Percentiles rank a stretch among this genome's conserved stretches.
phyloP scores from a whole-genome alignment of 2,329 filamentous ascomycete genomes.

The Cladobotryum protrusum region DNA sequence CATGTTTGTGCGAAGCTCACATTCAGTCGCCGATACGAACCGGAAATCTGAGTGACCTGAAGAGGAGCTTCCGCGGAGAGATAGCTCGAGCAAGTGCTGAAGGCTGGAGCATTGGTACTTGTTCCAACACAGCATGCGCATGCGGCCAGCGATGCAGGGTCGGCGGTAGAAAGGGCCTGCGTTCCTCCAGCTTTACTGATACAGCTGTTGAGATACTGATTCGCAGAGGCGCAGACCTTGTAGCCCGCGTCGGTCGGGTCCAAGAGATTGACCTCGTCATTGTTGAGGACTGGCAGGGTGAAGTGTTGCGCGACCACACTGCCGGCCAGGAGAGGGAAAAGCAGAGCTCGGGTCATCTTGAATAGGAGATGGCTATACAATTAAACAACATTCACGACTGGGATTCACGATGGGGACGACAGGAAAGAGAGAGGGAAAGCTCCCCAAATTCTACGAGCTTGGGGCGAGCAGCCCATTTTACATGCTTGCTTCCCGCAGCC shows the following conservation, averaged over 20 bases:
- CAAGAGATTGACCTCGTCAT: slow-evolving; percentile 18
- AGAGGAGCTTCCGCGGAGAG: slow-evolving; percentile 19
- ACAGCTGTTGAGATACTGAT: slow-evolving; percentile 18
- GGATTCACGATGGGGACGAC: not conserved
- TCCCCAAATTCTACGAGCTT: not conserved
- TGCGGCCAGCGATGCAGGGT: slow-evolving; percentile 16
- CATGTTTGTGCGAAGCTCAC: not conserved
- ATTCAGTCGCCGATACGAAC: slow-evolving; percentile 15
- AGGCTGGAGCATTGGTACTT: slow-evolving; percentile 19
- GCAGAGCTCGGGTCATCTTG: not conserved
- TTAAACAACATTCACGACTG: not conserved
- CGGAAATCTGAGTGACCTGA: slow-evolving; percentile 18
- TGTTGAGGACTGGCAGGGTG: slow-evolving; percentile 15
- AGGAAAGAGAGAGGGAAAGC: not conserved
- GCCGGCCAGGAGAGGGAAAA: slow-evolving; percentile 14
- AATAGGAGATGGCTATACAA: not conserved
- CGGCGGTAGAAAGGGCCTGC: slow-evolving; percentile 18
- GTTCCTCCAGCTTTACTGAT: slow-evolving; percentile 19
- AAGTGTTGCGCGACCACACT: slow-evolving; percentile 22
- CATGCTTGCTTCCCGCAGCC: slow-evolving; percentile 2
- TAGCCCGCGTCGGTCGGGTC: slow-evolving; percentile 20
- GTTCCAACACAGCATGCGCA: slow-evolving; percentile 25
- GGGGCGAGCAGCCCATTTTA: slow-evolving; percentile 2
- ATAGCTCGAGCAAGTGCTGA: slow-evolving; percentile 25
- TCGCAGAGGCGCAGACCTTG: slow-evolving; percentile 18